These are phyloP conservation scores for Lodderomyces oxycetoniae DNA, from an alignment of 1,139 yeast species.

Conservation along the genomic window DNA sequence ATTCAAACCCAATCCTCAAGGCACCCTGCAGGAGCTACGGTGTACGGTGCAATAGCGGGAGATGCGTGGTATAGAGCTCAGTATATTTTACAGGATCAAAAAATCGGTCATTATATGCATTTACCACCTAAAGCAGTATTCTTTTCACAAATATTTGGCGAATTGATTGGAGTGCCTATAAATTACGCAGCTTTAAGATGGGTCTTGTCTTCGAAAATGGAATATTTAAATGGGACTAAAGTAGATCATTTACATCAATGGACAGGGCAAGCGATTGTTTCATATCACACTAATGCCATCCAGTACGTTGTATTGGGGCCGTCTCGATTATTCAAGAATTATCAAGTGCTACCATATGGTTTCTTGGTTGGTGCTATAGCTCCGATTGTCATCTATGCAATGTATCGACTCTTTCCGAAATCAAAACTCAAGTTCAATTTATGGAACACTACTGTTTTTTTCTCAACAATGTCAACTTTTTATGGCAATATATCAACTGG, in stretches of 20 bases:
- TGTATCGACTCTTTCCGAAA: conserved; percentile 24
- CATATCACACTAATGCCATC: conserved; percentile 45
- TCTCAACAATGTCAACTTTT: conserved; percentile 44
- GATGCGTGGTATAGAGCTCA: conserved; percentile 54
- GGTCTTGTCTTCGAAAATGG: conserved; percentile 39
- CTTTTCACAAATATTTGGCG: conserved; percentile 48
- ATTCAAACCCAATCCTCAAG: conserved; percentile 26
- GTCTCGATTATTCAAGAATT: conserved; percentile 33
- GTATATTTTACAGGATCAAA: conserved; percentile 43
- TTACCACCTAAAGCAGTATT: conserved; percentile 46
- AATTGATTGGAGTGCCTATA: conserved; percentile 47
- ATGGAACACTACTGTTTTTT: conserved; percentile 49
- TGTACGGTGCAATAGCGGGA: conserved; percentile 48
- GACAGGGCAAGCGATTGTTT: conserved; percentile 45
- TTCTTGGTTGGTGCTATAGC: conserved; percentile 37
- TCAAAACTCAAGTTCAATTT: conserved; percentile 26
- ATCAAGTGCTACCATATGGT: conserved; percentile 42
- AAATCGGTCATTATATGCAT: conserved; percentile 46
- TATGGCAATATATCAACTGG: conserved; percentile 53
- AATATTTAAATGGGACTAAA: conserved; percentile 33
- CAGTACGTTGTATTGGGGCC: conserved; percentile 51
- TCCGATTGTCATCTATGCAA: conserved; percentile 30
- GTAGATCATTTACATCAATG: conserved; percentile 47
- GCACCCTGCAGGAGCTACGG: conserved; percentile 49
- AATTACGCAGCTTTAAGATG: conserved; percentile 44